Evolutionary conservation across 768 basidiomycete genomes (phyloP).

Genomic region (Calocybe cyanea): DNA sequence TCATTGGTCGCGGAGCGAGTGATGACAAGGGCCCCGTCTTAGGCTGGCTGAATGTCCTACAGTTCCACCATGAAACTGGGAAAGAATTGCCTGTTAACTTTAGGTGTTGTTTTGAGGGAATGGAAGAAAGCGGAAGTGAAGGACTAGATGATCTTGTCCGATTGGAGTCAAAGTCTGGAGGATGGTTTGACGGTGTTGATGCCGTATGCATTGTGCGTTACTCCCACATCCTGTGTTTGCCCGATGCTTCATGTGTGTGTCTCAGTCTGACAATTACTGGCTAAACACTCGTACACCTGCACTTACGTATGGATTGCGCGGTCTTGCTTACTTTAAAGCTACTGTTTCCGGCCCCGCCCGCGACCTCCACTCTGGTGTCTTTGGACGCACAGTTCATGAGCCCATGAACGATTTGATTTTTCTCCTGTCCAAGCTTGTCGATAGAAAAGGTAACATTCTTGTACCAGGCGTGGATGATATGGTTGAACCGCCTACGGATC

Average conservation of each 20-base stretch:
- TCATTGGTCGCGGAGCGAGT: conserved; percentile 84
- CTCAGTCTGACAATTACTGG: conserved; percentile 95
- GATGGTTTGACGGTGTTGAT: conserved; percentile 86
- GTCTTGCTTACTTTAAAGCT: conserved; percentile 82
- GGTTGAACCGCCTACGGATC: conserved; percentile 66
- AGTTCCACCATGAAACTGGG: conserved; percentile 69
- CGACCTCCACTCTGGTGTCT: conserved; percentile 89
- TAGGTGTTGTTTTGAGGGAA: conserved; percentile 91
- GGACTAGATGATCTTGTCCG: conserved; percentile 86
- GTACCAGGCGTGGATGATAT: conserved; percentile 87
- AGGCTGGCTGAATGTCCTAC: conserved; percentile 87
- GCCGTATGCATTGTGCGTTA: conserved; percentile 84
- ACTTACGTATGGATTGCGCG: conserved; percentile 86
- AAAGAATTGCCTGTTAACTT: conserved; percentile 85
- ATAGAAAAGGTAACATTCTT: conserved; percentile 73
- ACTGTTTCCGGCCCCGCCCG: conserved; percentile 78
- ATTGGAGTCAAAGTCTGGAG: conserved; percentile 65
- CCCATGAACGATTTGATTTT: conserved; percentile 92
- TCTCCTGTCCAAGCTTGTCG: conserved; percentile 84
- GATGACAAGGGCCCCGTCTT: conserved; percentile 91
- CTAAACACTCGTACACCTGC: conserved; percentile 76
- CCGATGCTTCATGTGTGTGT: neutral
- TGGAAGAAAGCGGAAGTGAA: conserved; percentile 94
- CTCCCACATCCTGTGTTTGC: neutral
- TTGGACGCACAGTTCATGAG: conserved; percentile 78